phyloP scores from a whole-genome alignment of 1,284 basidiomycete species.

The Nidula niveotomentosa region DNA sequence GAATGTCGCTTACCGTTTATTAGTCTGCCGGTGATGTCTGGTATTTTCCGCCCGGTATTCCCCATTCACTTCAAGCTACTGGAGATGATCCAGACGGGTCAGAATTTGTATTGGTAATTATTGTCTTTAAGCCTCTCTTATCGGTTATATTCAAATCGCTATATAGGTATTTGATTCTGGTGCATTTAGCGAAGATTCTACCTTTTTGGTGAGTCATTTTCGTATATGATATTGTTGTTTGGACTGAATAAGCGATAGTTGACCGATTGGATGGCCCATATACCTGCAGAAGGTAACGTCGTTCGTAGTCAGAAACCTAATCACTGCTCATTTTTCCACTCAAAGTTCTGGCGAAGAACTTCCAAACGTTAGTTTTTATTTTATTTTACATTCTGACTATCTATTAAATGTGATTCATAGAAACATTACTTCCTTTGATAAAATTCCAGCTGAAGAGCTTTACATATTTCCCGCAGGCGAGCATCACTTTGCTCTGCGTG shows the following conservation, averaged over 20 bases:
- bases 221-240: conserved; percentile 6
- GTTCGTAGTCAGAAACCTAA: neutral
- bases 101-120: conserved; percentile 67
- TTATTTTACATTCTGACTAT: neutral
- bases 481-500: conserved; percentile 11
- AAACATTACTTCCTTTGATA: conserved; percentile 50
- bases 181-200: conserved; percentile 64
- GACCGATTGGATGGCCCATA: conserved; percentile 68
- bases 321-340: conserved; percentile 1
- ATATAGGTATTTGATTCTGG: conserved; percentile 64
- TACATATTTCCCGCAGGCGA: conserved; percentile 67
- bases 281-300: conserved; percentile 41
- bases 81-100: conserved; percentile 53
- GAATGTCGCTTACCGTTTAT: neutral
- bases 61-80: conserved; percentile 69
- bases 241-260: conserved; percentile 30
- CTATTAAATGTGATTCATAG: conserved; percentile 7
- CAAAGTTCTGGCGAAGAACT: conserved; percentile 70
- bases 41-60: conserved; percentile 67
- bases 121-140: neutral
- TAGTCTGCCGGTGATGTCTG: conserved; percentile 43
- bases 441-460: conserved; percentile 57
- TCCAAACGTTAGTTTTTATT: conserved; percentile 44
- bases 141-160: neutral
- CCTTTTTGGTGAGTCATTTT: conserved; percentile 51